Conservation (phyloP, 768 basidiomycete species). For the Lactarius deliciosus region DNA sequence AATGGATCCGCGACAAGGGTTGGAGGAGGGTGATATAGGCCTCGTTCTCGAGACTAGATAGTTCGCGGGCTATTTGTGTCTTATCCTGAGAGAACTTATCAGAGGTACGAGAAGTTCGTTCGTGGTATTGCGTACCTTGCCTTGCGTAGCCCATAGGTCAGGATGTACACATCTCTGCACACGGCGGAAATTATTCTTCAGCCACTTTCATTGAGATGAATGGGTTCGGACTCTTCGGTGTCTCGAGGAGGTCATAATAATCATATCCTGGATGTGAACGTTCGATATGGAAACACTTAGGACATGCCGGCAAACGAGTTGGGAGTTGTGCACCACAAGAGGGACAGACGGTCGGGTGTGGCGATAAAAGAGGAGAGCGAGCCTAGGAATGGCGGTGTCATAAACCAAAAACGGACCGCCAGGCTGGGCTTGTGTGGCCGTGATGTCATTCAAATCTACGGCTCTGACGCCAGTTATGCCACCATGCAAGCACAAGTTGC, state of each 20-base stretch:
- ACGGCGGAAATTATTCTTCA: slow-evolving; percentile 66
- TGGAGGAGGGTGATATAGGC: slow-evolving; percentile 76
- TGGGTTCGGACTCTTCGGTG: slow-evolving; percentile 62
- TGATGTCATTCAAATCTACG: slow-evolving; percentile 14
- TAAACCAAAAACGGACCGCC: background rate
- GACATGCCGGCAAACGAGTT: slow-evolving; percentile 71
- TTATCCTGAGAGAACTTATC: slow-evolving; percentile 43
- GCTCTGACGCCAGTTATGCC: background rate
- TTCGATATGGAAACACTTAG: slow-evolving; percentile 62
- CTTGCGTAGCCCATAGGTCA: slow-evolving; percentile 75
- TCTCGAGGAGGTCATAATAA: slow-evolving; percentile 68
- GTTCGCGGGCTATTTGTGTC: slow-evolving; percentile 56
- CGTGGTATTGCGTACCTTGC: slow-evolving; percentile 43
- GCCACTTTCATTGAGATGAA: slow-evolving; percentile 64
- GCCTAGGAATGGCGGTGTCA: background rate
- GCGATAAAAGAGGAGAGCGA: background rate
- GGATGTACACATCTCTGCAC: slow-evolving; percentile 83
- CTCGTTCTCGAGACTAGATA: slow-evolving; percentile 77
- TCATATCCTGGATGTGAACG: slow-evolving; percentile 34
- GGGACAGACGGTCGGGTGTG: slow-evolving; percentile 45
- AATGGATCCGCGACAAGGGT: slow-evolving; percentile 76
- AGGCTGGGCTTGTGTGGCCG: background rate
- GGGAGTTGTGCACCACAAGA: slow-evolving; percentile 60
- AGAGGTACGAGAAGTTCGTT: background rate
- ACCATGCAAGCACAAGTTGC: slow-evolving; percentile 17